phyloP scores from a whole-genome alignment of 2,329 filamentous ascomycete species.

The Laburnicola sp. region DNA sequence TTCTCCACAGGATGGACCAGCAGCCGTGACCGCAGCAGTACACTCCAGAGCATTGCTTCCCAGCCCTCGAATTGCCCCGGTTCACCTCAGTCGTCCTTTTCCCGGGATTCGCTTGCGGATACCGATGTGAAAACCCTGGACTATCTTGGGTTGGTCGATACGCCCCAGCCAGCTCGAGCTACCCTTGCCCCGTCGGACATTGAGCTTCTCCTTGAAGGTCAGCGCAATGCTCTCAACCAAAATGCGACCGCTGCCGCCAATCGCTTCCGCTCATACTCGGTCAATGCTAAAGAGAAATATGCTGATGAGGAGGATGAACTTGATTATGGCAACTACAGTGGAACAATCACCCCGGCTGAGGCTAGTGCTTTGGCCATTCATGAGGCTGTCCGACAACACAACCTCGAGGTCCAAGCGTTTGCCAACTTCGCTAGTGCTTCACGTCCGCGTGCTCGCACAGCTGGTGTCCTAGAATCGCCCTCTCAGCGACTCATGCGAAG shows the following conservation, averaged over 20 bases:
- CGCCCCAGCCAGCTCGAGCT: slow-evolving; percentile 77
- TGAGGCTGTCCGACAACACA: slow-evolving; percentile 83
- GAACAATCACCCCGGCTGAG: slow-evolving; percentile 62
- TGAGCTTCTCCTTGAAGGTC: slow-evolving; percentile 55
- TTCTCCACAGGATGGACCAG: slow-evolving; percentile 85
- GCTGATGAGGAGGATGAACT: slow-evolving; percentile 79
- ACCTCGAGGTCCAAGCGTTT: slow-evolving; percentile 89
- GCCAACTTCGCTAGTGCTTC: slow-evolving; percentile 79
- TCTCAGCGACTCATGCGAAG: slow-evolving; percentile 65
- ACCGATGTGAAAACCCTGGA: slow-evolving; percentile 91
- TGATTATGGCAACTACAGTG: slow-evolving; percentile 60
- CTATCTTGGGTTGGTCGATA: slow-evolving; percentile 92
- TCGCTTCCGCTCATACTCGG: slow-evolving; percentile 94
- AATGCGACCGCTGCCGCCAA: slow-evolving; percentile 73
- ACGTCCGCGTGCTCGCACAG: slow-evolving; percentile 85
- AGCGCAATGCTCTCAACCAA: slow-evolving; percentile 57
- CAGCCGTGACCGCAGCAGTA: slow-evolving; percentile 80
- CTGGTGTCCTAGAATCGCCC: slow-evolving; percentile 83
- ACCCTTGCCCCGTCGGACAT: slow-evolving; percentile 66
- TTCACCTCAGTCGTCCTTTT: slow-evolving; percentile 85
- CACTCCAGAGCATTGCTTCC: slow-evolving; percentile 86
- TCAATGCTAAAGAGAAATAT: slow-evolving; percentile 98
- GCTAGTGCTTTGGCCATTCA: slow-evolving; percentile 65
- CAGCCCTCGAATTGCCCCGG: slow-evolving; percentile 83
- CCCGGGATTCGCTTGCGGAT: slow-evolving; percentile 80